phyloP scores from a whole-genome alignment of 75 land plant genomes.

The Adiantum capillusveneris region DNA sequence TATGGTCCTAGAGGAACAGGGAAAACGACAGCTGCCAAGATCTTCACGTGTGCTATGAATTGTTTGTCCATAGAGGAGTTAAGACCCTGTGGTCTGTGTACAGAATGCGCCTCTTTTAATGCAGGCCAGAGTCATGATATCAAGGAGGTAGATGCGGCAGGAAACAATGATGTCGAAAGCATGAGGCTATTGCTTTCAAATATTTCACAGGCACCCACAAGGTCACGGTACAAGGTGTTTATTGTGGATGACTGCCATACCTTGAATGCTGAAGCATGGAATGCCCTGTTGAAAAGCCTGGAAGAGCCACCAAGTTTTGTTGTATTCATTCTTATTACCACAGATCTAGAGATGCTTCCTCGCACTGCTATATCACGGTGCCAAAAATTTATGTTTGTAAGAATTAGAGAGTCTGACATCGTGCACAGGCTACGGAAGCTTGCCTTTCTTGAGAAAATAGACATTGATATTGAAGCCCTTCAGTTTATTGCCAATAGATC shows the following conservation, averaged over 20 bases:
- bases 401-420: conserved; percentile 78
- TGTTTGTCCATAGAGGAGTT: conserved; percentile 52
- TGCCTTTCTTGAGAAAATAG: conserved; percentile 55
- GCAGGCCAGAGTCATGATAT: conserved; percentile 51
- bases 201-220: conserved; percentile 15
- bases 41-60: conserved; percentile 77
- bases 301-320: conserved; percentile 78
- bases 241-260: conserved; percentile 84
- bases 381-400: conserved; percentile 82
- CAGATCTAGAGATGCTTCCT: conserved; percentile 73
- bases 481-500: conserved; percentile 76
- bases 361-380: conserved; percentile 70
- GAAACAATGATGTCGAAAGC: conserved; percentile 42
- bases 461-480: conserved; percentile 75
- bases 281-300: conserved; percentile 61
- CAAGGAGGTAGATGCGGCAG: conserved; percentile 58
- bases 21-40: conserved; percentile 79
- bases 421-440: conserved; percentile 60
- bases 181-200: conserved; percentile 36
- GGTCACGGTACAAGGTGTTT: conserved; percentile 55
- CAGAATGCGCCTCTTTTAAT: conserved; percentile 49
- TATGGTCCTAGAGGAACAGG: conserved; percentile 97
- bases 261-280: conserved; percentile 67
- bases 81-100: conserved; percentile 85
- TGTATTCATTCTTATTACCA: conserved; percentile 68